Evolutionary conservation across 768 basidiomycete genomes (phyloP).

Genomic region (Mycena galericulata): DNA sequence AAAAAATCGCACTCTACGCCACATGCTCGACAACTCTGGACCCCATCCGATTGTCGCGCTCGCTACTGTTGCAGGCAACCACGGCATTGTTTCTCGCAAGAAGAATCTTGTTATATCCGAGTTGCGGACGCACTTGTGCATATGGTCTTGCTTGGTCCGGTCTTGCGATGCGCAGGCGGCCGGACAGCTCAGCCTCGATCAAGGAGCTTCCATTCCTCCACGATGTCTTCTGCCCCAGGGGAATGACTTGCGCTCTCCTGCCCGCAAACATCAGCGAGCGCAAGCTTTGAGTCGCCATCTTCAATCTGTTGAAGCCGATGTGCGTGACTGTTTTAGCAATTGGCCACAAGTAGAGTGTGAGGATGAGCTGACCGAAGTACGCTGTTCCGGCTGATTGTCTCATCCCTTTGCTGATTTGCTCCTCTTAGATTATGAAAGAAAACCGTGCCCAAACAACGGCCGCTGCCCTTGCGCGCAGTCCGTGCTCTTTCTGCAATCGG

Average conservation of each 20-base stretch:
- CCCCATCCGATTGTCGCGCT: not conserved
- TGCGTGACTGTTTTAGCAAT: not conserved
- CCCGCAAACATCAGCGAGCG: not conserved
- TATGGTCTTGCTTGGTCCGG: not conserved
- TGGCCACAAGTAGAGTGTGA: conserved; percentile 27
- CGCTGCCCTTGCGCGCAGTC: not conserved
- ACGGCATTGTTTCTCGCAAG: not conserved
- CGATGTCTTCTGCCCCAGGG: not conserved
- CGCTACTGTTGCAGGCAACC: not conserved
- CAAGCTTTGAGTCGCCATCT: not conserved
- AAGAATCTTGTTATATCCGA: not conserved
- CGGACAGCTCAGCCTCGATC: not conserved
- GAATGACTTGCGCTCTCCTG: no score
- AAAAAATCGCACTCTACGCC: not conserved
- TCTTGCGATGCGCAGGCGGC: not conserved
- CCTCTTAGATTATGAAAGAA: conserved; percentile 23
- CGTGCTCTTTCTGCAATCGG: conserved; percentile 28
- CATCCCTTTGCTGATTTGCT: not conserved
- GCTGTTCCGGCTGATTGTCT: not conserved
- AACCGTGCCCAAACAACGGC: conserved; percentile 10
- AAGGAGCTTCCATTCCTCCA: not conserved
- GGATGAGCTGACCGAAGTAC: not conserved
- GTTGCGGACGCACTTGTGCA: not conserved
- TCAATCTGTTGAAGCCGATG: not conserved
- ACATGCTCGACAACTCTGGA: no score